A percentile compares a stretch with the other conserved stretches of the same genome.
Evolutionary conservation across 495 filamentous ascomycete species (phyloP).

Genomic region (Apiosordaria backusii): DNA sequence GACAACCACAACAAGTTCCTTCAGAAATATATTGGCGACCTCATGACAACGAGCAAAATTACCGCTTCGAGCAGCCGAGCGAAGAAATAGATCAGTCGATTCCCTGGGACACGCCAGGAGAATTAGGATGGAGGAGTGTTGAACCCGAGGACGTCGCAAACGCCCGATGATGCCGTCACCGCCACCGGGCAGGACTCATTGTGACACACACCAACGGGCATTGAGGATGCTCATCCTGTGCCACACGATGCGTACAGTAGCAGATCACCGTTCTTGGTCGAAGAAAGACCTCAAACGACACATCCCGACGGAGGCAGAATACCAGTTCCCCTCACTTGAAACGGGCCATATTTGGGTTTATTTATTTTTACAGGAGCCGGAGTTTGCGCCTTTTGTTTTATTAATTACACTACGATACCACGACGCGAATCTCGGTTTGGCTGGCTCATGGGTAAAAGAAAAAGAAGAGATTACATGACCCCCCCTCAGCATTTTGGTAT

Average conservation of each 20-base stretch:
- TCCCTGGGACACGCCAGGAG: neutral
- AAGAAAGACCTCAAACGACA: too few species aligned
- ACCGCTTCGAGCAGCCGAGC: slow-evolving; percentile 53
- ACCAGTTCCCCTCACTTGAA: neutral
- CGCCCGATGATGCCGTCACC: too few species aligned
- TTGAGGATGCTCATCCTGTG: too few species aligned
- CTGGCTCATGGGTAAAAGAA: neutral
- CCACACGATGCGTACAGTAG: too few species aligned
- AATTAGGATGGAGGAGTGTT: neutral
- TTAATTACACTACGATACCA: neutral
- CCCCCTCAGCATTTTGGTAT: too few species aligned
- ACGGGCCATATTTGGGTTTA: neutral
- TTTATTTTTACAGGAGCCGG: neutral
- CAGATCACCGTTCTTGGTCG: too few species aligned
- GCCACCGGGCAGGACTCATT: too few species aligned
- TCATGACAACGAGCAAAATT: slow-evolving; percentile 79
- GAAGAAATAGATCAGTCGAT: slow-evolving; percentile 43
- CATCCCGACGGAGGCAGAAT: neutral
- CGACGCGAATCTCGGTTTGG: neutral
- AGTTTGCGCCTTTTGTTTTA: neutral
- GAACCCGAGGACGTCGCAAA: neutral
- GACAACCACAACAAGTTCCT: slow-evolving; percentile 92
- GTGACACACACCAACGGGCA: too few species aligned
- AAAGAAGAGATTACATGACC: neutral
- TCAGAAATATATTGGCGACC: slow-evolving; percentile 82